These are phyloP conservation scores for Nepenthes gracilis DNA, from an alignment of 148 eudicot genomes.

Conservation along the genomic window DNA sequence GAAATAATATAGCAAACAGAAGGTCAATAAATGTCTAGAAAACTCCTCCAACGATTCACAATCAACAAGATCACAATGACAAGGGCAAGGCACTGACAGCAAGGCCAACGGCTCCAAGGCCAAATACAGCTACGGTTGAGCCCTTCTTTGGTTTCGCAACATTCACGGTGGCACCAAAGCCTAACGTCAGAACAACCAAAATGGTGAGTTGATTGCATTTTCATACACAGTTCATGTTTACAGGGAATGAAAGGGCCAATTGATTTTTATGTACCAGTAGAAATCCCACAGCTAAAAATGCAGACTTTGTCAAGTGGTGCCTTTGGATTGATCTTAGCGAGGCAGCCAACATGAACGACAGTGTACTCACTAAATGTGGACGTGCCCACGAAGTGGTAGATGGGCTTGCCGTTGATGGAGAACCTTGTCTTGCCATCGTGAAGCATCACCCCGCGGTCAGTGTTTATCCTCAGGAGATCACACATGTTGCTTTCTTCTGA, in stretches of 20 bases:
- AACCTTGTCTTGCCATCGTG: slow-evolving; percentile 43
- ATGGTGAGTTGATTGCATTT: neutral
- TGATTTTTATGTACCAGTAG: slow-evolving; percentile 36
- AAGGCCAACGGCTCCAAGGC: slow-evolving; percentile 75
- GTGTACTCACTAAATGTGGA: slow-evolving; percentile 74
- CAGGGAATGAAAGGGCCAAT: neutral
- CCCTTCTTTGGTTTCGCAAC: slow-evolving; percentile 76
- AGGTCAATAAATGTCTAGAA: neutral
- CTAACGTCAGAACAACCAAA: slow-evolving; percentile 11
- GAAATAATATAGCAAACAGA: neutral
- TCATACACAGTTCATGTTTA: neutral
- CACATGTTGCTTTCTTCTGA: slow-evolving; percentile 74
- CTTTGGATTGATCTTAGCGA: slow-evolving; percentile 61
- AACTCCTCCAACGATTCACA: neutral
- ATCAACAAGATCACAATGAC: neutral
- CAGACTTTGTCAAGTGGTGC: slow-evolving; percentile 84
- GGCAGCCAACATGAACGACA: slow-evolving; percentile 44
- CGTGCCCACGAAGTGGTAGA: slow-evolving; percentile 57
- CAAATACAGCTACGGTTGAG: slow-evolving; percentile 61
- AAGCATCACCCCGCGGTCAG: slow-evolving; percentile 60
- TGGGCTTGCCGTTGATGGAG: slow-evolving; percentile 47
- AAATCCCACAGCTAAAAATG: slow-evolving; percentile 60
- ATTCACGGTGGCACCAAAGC: slow-evolving; percentile 70
- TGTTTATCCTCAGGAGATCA: slow-evolving; percentile 60
- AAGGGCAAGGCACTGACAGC: slow-evolving; percentile 31